A percentile compares a stretch with the other conserved stretches of the same genome.
phyloP scores from a whole-genome alignment of 768 basidiomycete species.

The Pulveroboletus sp. region DNA sequence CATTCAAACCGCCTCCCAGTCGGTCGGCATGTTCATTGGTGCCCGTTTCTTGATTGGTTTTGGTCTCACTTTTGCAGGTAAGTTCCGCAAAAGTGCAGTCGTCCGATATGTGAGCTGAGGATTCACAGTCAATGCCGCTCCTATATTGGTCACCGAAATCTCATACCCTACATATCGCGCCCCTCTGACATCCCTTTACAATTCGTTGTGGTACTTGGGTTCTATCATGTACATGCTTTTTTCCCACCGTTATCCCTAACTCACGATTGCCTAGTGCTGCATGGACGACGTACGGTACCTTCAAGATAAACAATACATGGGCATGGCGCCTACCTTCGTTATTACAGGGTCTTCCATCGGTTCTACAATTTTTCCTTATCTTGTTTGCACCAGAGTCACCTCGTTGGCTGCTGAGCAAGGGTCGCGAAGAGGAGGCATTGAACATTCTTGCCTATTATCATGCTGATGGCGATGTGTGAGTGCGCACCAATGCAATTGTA shows the following conservation, averaged over 20 bases:
- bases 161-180: slow-evolving; percentile 81
- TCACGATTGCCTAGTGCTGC: slow-evolving; percentile 48
- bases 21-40: slow-evolving; percentile 78
- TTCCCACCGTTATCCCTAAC: neutral
- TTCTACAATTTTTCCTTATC: slow-evolving; percentile 63
- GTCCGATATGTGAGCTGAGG: neutral
- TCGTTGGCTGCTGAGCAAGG: slow-evolving; percentile 78
- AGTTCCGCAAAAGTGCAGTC: slow-evolving; percentile 13
- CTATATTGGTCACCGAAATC: slow-evolving; percentile 80
- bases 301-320: slow-evolving; percentile 66
- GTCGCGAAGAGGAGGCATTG: slow-evolving; percentile 66
- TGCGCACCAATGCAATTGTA: neutral
- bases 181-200: slow-evolving; percentile 73
- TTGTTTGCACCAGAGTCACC: slow-evolving; percentile 81
- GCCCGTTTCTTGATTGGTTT: slow-evolving; percentile 79
- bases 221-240: slow-evolving; percentile 61
- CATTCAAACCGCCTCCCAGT: slow-evolving; percentile 68
- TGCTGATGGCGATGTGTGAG: slow-evolving; percentile 65
- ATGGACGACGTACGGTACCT: slow-evolving; percentile 85
- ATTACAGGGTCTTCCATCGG: slow-evolving; percentile 67
- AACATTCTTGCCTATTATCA: slow-evolving; percentile 80
- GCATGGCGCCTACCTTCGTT: slow-evolving; percentile 84
- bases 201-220: slow-evolving; percentile 85
- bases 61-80: slow-evolving; percentile 67
- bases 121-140: slow-evolving; percentile 60